Evolutionary conservation across 768 basidiomycete genomes (phyloP).

Genomic region (Peribolospora baueri): DNA sequence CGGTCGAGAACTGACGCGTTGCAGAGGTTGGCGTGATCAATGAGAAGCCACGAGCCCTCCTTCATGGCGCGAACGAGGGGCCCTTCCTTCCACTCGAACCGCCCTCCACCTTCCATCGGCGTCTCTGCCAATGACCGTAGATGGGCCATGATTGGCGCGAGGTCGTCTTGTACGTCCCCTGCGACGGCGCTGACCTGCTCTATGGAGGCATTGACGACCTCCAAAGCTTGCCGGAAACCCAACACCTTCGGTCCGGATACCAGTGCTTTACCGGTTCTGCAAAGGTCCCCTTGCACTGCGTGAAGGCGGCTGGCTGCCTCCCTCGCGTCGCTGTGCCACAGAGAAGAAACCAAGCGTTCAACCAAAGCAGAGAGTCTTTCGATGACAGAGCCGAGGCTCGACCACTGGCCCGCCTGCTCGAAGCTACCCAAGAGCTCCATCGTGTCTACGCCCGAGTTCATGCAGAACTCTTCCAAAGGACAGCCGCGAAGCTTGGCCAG

Average conservation of each 20-base stretch:
- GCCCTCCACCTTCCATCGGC: conserved; percentile 15
- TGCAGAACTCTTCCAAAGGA: conserved; percentile 40
- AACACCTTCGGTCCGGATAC: no score
- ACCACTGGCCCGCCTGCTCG: conserved; percentile 48
- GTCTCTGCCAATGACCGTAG: no score
- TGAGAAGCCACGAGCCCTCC: conserved; percentile 62
- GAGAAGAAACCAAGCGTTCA: no score
- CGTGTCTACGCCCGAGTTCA: conserved; percentile 74
- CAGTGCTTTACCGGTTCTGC: no score
- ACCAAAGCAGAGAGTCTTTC: no score
- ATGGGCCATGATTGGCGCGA: no score
- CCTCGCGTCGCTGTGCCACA: no score
- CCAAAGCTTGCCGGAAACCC: no score
- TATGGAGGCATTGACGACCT: no score
- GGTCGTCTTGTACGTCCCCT: no score
- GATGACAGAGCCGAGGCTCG: no score
- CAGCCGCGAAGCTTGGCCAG: conserved; percentile 50
- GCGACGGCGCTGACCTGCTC: no score
- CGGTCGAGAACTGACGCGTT: conserved; percentile 86
- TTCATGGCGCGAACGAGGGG: conserved; percentile 68
- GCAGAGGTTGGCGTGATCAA: conserved; percentile 85
- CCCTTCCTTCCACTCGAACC: conserved; percentile 89
- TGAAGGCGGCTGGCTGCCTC: not conserved
- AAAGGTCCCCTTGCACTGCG: not conserved
- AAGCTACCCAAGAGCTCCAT: conserved; percentile 86